These are phyloP conservation scores for Solanum piurae DNA, from an alignment of 257 asterid genomes.

Conservation along the genomic window DNA sequence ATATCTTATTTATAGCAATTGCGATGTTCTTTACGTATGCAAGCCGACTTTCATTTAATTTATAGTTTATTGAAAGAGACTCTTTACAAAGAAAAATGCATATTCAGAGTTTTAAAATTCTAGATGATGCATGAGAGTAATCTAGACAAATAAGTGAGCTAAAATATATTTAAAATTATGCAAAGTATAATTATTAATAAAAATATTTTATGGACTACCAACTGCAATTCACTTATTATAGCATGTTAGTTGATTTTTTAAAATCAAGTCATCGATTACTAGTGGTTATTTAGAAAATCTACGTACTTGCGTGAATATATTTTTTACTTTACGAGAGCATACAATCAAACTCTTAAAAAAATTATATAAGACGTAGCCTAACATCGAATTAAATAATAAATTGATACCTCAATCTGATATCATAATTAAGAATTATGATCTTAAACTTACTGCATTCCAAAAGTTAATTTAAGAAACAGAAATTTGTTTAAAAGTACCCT, in stretches of 20 bases:
- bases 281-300: neutral
- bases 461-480: neutral
- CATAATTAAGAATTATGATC: neutral
- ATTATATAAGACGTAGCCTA: neutral
- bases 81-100: neutral
- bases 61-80: neutral
- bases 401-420: neutral
- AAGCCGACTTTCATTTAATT: neutral
- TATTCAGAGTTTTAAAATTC: neutral
- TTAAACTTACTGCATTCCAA: neutral
- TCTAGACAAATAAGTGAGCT: neutral
- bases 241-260: neutral
- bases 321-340: neutral
- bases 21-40: neutral
- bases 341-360: neutral
- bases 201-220: neutral
- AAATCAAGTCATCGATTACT: neutral
- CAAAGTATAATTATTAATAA: neutral
- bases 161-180: neutral
- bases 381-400: neutral
- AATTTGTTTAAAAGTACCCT: neutral
- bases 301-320: neutral
- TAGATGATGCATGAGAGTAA: neutral
- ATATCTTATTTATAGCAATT: neutral
- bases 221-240: neutral